phyloP scores from a whole-genome alignment of 73 alveolate species.

The Tetrahymena thermophila region DNA sequence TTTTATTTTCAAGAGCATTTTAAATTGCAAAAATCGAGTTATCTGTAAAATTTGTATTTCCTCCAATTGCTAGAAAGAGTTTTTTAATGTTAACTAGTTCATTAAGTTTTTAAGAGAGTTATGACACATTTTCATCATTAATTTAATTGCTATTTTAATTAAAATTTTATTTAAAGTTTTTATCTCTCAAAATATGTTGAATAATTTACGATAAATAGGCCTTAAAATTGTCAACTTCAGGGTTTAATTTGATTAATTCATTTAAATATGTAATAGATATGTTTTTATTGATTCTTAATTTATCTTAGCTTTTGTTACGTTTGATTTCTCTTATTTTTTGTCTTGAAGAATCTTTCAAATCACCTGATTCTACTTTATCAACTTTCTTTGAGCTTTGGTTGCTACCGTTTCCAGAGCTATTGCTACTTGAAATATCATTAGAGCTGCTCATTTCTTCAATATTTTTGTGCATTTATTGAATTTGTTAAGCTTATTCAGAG shows the following conservation, averaged over 20 bases:
- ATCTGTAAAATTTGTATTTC: background rate
- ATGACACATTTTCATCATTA: background rate
- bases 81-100: background rate
- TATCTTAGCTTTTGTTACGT: background rate
- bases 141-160: background rate
- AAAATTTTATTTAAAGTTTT: background rate
- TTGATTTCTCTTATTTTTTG: background rate
- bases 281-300: background rate
- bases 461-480: background rate
- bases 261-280: background rate
- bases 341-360: background rate
- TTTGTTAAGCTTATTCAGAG: background rate
- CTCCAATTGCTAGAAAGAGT: background rate
- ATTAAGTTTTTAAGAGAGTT: background rate
- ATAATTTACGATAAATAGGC: background rate
- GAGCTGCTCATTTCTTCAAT: background rate
- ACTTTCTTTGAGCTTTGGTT: background rate
- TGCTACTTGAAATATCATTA: background rate
- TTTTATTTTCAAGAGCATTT: background rate
- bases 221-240: background rate
- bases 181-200: background rate
- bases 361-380: background rate
- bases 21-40: background rate
- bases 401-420: background rate
- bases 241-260: background rate